phyloP scores from a whole-genome alignment of 75 land plant genomes.

The Picea sitchensis region DNA sequence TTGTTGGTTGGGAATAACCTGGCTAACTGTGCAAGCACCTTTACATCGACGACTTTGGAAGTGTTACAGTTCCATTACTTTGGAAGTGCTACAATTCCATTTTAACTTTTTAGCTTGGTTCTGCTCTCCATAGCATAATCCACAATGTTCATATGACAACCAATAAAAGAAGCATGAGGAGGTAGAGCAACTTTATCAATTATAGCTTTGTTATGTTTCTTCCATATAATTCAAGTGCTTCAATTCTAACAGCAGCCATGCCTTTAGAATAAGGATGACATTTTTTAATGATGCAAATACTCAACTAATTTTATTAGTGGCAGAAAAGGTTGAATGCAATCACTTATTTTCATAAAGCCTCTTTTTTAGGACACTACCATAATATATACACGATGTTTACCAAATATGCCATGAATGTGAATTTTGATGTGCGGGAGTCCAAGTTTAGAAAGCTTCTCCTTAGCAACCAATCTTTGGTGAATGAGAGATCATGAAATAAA shows the following conservation, averaged over 20 bases:
- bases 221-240: not conserved
- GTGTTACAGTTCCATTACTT: not conserved
- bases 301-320: not conserved
- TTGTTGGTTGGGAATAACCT: no score
- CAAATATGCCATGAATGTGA: no score
- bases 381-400: no score
- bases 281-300: not conserved
- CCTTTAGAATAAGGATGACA: not conserved
- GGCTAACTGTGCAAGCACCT: not conserved
- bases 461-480: no score
- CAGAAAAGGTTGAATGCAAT: not conserved
- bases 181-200: no score
- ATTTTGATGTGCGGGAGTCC: no score
- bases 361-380: no score
- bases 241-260: not conserved
- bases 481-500: no score
- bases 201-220: no score
- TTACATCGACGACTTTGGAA: not conserved
- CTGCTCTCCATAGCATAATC: not conserved
- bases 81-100: not conserved
- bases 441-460: no score
- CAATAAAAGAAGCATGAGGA: not conserved
- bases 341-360: no score
- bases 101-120: not conserved
- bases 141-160: not conserved